Conservation (phyloP, 2,329 filamentous ascomycete genomes). For the Paraphoma sp. region DNA sequence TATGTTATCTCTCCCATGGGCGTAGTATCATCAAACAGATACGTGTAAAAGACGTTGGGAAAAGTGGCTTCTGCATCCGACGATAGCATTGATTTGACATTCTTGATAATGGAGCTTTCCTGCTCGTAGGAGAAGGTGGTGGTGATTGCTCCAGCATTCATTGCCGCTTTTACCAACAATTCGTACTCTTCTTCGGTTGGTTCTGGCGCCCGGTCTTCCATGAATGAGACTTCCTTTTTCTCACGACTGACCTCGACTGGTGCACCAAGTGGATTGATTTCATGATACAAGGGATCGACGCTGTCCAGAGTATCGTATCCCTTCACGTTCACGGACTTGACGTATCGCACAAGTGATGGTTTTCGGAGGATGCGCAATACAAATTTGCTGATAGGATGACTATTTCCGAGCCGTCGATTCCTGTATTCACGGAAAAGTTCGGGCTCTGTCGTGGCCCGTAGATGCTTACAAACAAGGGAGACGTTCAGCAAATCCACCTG, state of each 20-base stretch:
- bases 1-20: background rate
- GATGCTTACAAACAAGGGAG: constrained; percentile 13
- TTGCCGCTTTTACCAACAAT: constrained; percentile 9
- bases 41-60: background rate
- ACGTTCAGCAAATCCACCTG: constrained; percentile 21
- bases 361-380: constrained; percentile 2
- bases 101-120: constrained; percentile 5
- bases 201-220: background rate
- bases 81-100: background rate
- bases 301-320: background rate
- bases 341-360: constrained; percentile 9
- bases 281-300: too few relatives aligned
- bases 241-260: too few relatives aligned
- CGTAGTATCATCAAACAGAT: constrained; percentile 1
- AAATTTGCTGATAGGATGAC: constrained; percentile 5
- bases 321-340: constrained; percentile 6
- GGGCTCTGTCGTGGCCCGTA: constrained; percentile 11
- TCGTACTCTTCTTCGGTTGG: background rate
- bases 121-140: constrained; percentile 9
- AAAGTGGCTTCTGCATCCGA: background rate
- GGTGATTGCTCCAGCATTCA: constrained; percentile 10
- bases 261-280: too few relatives aligned
- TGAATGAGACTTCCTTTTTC: too few relatives aligned
- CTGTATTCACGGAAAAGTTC: constrained; percentile 20
- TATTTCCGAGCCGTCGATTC: background rate